Evolutionary conservation across 2,329 filamentous ascomycete species (phyloP).

Genomic region (Leptosphaerulina australis): DNA sequence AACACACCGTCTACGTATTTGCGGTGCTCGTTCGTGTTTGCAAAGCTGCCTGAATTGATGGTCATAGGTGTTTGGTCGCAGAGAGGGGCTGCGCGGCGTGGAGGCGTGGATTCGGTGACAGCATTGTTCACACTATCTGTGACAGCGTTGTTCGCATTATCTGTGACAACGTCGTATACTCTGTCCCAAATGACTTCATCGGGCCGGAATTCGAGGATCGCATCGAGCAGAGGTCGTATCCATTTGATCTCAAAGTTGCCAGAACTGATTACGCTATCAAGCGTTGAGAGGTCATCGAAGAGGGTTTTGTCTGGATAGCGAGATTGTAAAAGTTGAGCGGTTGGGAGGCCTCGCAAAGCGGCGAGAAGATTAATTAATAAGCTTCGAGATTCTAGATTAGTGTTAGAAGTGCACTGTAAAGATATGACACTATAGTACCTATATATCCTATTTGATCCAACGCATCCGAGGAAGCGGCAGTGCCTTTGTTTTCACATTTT

Average conservation of each 20-base stretch:
- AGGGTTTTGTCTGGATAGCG: not conserved
- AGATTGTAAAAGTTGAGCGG: not conserved
- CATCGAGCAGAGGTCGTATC: too few species aligned
- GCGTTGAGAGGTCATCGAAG: not conserved
- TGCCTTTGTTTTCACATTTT: not conserved
- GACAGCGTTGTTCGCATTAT: too few species aligned
- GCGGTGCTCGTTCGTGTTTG: too few species aligned
- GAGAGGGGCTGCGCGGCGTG: too few species aligned
- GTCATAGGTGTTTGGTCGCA: too few species aligned
- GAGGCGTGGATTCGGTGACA: too few species aligned
- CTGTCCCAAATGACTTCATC: too few species aligned
- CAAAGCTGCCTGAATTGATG: too few species aligned
- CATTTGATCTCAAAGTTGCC: not conserved
- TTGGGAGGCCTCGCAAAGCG: not conserved
- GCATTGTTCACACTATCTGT: too few species aligned
- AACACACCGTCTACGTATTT: constrained; percentile 13
- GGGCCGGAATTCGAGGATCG: too few species aligned
- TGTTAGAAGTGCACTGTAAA: not conserved
- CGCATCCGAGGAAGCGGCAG: not conserved
- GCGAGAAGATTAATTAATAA: not conserved
- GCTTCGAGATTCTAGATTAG: not conserved
- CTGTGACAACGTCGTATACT: too few species aligned
- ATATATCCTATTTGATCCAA: not conserved
- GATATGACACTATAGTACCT: not conserved
- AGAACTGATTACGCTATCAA: not conserved